Base-by-base conservation (phyloP, 1,284 basidiomycete genomes). In the Tylopilus orsonianus region DNA sequence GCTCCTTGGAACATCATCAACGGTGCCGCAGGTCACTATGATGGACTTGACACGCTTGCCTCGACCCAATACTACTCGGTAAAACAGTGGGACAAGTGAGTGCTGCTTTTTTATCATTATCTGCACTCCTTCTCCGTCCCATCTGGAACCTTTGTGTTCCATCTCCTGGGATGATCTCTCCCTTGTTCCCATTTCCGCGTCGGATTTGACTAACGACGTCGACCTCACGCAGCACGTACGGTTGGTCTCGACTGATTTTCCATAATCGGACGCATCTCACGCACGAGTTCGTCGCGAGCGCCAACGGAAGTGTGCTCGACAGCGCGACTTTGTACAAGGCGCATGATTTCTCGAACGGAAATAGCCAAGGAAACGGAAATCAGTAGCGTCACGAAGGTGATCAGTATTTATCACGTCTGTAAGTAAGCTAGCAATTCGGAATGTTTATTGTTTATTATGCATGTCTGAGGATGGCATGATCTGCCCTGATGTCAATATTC, bases 1-100 rank as follows among this genome's bases (percentile, higher is more conserved):
- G 56, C 60, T 29, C 60, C 61, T 23, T 63, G 64, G 61, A 66
- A 51, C 46, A 66, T 66, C 24, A 8, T 63, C 37, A 63, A 63
- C 24, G 64, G 61, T 8, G 62, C 56, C 0, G 64, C 51, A 10
- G 64, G 64, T 18, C 61, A 66, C 29, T 63, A 63, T 8, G 62
- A 63, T 24, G 64, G 64, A 6, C 64, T 65, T 19, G 62, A 66
- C 39, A 13, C 52, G 2, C 40, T 66, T 16, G 3, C 0, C 0
- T 2, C 26, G 0, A 13, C n/a, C 6, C 48, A 52, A 0, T 42
- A 45, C 18, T 66, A 41, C 10, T 22, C 46, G 1, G 60, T 46
- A 13, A 10, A 46, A 1, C 44, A 47, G 2, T 44, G 22, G 2
- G 58, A 63, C 41, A 32, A n/a, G 64, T 66, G 45, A 40, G 59